Conservation (phyloP, 345 rosid species). For the Bruguiera sexangula region DNA sequence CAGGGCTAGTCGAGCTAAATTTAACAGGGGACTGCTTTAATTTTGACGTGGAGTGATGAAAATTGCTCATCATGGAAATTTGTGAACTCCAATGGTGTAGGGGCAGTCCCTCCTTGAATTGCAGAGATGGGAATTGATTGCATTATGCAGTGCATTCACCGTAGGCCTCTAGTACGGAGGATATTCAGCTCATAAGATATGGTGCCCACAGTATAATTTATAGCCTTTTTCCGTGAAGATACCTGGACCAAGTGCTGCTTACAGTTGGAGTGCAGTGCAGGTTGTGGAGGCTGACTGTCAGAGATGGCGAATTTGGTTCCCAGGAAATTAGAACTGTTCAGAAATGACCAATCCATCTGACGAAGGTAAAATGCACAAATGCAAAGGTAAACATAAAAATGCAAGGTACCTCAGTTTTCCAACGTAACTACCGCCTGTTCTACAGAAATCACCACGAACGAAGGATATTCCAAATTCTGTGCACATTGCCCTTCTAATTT, state of each 20-base stretch:
- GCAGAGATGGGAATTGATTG: constrained; percentile 56
- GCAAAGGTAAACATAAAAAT: constrained; percentile 5
- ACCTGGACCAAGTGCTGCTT: constrained; percentile 38
- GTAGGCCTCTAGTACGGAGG: constrained; percentile 80
- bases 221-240: constrained; percentile 37
- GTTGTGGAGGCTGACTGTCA: constrained; percentile 53
- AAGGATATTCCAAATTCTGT: constrained; percentile 75
- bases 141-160: constrained; percentile 81
- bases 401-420: constrained; percentile 70
- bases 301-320: constrained; percentile 81
- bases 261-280: constrained; percentile 25
- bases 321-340: constrained; percentile 80
- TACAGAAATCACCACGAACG: constrained; percentile 58
- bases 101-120: constrained; percentile 54
- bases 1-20: constrained; percentile 35
- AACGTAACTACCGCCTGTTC: constrained; percentile 47
- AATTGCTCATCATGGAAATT: constrained; percentile 20
- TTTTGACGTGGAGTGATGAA: constrained; percentile 24
- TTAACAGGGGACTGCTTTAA: constrained; percentile 37
- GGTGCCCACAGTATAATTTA: constrained; percentile 45
- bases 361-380: neutral
- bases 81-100: constrained; percentile 45
- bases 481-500: constrained; percentile 58
- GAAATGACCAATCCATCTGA: constrained; percentile 16
- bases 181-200: constrained; percentile 74